Conservation (phyloP, 2,329 filamentous ascomycete species). For the Verticillium albo-atrum region DNA sequence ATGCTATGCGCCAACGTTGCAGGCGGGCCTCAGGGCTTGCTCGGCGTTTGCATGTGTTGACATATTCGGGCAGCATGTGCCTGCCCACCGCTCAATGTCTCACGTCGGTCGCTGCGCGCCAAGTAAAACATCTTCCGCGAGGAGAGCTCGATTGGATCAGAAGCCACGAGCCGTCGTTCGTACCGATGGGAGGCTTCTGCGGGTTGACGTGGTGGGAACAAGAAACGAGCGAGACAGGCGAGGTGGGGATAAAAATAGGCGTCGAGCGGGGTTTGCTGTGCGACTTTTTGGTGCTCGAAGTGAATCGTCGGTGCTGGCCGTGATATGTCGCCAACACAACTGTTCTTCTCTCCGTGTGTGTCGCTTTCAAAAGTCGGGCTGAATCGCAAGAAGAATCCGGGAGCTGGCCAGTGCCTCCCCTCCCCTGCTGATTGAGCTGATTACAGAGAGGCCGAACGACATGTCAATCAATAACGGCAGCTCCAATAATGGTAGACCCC, state of each 20-base stretch:
- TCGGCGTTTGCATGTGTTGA: not conserved
- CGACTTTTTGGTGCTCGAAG: not conserved
- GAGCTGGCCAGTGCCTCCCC: too few relatives aligned
- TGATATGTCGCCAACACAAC: too few relatives aligned
- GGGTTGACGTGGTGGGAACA: conserved; percentile 5
- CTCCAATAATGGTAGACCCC: not conserved
- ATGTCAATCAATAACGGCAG: not conserved
- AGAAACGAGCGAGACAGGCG: not conserved
- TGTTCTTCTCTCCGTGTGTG: too few relatives aligned
- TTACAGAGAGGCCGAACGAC: too few relatives aligned
- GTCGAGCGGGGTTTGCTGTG: not conserved
- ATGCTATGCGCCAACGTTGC: not conserved
- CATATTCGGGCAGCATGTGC: not conserved
- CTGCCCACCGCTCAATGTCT: not conserved
- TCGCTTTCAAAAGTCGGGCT: too few relatives aligned
- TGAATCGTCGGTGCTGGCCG: too few relatives aligned
- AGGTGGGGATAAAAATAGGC: conserved; percentile 5
- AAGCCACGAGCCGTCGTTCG: not conserved
- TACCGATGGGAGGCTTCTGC: conserved; percentile 4
- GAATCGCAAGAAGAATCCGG: too few relatives aligned
- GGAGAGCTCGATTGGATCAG: conserved; percentile 6
- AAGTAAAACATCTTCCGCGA: not conserved
- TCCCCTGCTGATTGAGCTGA: too few relatives aligned
- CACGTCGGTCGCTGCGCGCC: not conserved
- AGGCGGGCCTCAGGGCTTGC: not conserved